Evolutionary conservation across 179 eudicot genomes (phyloP), one percentile per base, ranked within the genome.

Genomic region (Vitellaria paradoxa): DNA sequence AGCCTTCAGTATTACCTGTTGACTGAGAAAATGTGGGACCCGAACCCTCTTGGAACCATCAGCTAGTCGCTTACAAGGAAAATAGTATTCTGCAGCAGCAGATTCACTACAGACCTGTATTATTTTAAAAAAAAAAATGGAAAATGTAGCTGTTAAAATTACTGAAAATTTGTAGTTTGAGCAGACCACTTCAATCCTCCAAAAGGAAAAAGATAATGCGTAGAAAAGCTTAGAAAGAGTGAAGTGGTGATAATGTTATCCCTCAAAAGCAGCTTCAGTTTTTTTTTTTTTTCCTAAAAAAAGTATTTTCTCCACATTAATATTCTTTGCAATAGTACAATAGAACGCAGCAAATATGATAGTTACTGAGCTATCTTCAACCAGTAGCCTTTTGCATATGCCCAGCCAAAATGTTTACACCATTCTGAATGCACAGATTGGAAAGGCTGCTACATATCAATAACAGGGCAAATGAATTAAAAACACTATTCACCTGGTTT

Each of bases 11-110:
- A 81, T 84, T 71, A 92, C 97, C 98, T 86, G 91, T 26, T 85
- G 86, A 78, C 81, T 80, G 76, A 88, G 71, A 23, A 85, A 84
- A 74, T 81, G 87, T 21, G 98, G 99, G 72, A 88, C 87, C 56
- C 90, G 83, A 64, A 96, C 87, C 78, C 99, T 87, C 88, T 96
- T 96, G n/a, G 98, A 96, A 50, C 97, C 91, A 86, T 93, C 97
- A 53, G 93, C 89, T 84, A 86, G 82, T 40, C 97, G 87, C 84
- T 90, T 95, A 76, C 63, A 77, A 66, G 89, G 85, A 72, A 82
- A 70, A 64, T 84, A 83, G 82, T 80, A 85, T 68, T 85, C 92
- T 56, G 18, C 68, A 50, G 85, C 79, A 60, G 73, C 69, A 74
- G 70, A 76, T 53, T 84, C 72, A 30, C 55, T 74, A 76, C 68